Evolutionary conservation across 2,329 filamentous ascomycete genomes (phyloP).

Genomic region (Nectriaceae sp.): DNA sequence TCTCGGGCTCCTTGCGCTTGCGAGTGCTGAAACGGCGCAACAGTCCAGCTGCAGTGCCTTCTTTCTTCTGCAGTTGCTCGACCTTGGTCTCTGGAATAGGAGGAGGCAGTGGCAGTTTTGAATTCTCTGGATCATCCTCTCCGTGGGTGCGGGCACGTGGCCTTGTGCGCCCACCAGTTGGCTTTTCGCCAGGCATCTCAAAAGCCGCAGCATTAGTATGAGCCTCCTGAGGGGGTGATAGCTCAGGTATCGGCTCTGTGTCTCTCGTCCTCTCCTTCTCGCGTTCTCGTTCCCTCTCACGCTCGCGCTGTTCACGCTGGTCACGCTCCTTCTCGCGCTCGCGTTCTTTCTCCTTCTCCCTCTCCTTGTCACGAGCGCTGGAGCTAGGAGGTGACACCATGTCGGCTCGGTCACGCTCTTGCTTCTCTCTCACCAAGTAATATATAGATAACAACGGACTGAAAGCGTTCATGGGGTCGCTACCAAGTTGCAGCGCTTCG

Average conservation of each 20-base stretch:
- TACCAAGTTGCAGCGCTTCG: conserved; percentile 79
- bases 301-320: conserved; percentile 28
- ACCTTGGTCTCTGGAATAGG: conserved; percentile 54
- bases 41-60: conserved; percentile 82
- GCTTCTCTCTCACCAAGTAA: conserved; percentile 93
- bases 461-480: conserved; percentile 90
- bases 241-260: conserved; percentile 64
- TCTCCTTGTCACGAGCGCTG: conserved; percentile 34
- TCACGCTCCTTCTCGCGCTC: conserved; percentile 43
- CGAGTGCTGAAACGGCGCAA: conserved; percentile 90
- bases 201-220: conserved; percentile 85
- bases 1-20: conserved; percentile 68
- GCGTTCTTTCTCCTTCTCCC: conserved; percentile 26
- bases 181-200: conserved; percentile 86
- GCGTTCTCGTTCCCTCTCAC: conserved; percentile 19
- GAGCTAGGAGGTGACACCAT: conserved; percentile 49
- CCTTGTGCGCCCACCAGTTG: conserved; percentile 79
- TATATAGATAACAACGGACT: conserved; percentile 92
- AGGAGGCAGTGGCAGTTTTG: conserved; percentile 29
- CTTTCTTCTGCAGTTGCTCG: conserved; percentile 72
- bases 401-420: conserved; percentile 68
- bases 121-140: conserved; percentile 79
- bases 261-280: conserved; percentile 38
- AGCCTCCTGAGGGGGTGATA: conserved; percentile 79
- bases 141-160: conserved; percentile 90